A percentile compares a stretch with the other conserved stretches of the same genome.
Conservation (phyloP, 768 basidiomycete species). For the Boletus sensibilis region DNA sequence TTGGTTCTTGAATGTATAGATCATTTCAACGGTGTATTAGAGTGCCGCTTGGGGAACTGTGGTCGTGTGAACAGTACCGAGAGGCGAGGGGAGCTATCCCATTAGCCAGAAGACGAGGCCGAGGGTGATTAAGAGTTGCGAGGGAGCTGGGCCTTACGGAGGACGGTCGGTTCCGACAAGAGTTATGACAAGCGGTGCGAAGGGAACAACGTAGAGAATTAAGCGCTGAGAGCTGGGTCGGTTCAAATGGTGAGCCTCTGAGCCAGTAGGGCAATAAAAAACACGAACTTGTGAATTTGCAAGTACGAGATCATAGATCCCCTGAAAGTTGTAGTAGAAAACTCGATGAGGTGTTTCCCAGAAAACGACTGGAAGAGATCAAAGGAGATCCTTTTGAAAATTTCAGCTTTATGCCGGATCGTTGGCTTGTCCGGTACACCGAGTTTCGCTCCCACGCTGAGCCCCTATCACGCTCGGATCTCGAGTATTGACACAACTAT, state of each 20-base stretch:
- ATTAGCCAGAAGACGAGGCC: slow-evolving; percentile 26
- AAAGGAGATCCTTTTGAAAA: slow-evolving; percentile 17
- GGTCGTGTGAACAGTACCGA: slow-evolving; percentile 30
- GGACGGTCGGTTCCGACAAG: slow-evolving; percentile 73
- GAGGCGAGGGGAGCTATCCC: slow-evolving; percentile 41
- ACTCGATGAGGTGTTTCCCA: background rate
- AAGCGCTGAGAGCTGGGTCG: slow-evolving; percentile 26
- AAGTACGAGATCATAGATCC: slow-evolving; percentile 56
- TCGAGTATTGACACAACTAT: background rate
- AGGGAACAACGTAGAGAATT: slow-evolving; percentile 48
- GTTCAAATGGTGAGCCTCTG: slow-evolving; percentile 1
- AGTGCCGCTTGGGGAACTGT: background rate
- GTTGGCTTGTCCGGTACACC: too few species aligned
- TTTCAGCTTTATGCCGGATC: too few species aligned
- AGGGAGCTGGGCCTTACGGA: slow-evolving; percentile 53
- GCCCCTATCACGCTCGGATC: background rate
- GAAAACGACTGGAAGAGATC: slow-evolving; percentile 2
- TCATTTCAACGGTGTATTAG: slow-evolving; percentile 36
- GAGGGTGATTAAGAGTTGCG: slow-evolving; percentile 9
- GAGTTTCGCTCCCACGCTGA: background rate
- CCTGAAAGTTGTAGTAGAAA: slow-evolving; percentile 15
- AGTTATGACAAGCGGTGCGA: slow-evolving; percentile 58
- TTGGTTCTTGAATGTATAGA: slow-evolving; percentile 67
- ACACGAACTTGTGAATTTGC: slow-evolving; percentile 31
- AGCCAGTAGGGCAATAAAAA: background rate